Evolutionary conservation across 331 rosid genomes (phyloP).

Genomic region (Malus hybrid): DNA sequence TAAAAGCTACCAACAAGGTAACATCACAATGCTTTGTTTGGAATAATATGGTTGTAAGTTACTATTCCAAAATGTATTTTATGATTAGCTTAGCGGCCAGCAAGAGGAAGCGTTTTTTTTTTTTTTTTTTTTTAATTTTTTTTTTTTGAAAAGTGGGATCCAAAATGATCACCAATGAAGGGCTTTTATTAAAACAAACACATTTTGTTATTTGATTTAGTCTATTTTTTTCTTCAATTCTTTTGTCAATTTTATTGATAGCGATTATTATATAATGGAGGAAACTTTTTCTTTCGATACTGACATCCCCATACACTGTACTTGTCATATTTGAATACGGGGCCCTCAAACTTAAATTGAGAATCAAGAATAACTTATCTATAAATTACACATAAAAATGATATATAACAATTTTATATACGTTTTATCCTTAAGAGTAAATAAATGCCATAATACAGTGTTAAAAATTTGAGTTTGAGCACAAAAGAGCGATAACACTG

Average conservation of each 20-base stretch:
- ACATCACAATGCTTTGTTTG: background rate
- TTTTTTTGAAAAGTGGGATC: too few species aligned
- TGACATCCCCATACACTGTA: background rate
- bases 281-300: background rate
- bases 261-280: background rate
- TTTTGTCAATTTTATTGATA: background rate
- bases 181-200: too few species aligned
- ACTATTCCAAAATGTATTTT: background rate
- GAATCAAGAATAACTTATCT: background rate
- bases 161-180: too few species aligned
- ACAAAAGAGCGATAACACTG: too few species aligned
- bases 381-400: too few species aligned
- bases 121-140: too few species aligned
- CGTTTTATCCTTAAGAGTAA: too few species aligned
- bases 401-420: too few species aligned
- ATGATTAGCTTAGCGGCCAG: background rate
- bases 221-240: background rate
- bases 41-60: background rate
- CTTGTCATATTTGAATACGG: background rate
- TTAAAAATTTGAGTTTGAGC: too few species aligned
- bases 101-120: background rate
- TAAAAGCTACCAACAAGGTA: background rate
- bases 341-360: background rate
- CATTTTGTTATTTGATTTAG: background rate
- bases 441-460: too few species aligned